Evolutionary conservation across 768 basidiomycete genomes (phyloP), one percentile per base, ranked within the genome.

Genomic region (Auricularia heimuer): DNA sequence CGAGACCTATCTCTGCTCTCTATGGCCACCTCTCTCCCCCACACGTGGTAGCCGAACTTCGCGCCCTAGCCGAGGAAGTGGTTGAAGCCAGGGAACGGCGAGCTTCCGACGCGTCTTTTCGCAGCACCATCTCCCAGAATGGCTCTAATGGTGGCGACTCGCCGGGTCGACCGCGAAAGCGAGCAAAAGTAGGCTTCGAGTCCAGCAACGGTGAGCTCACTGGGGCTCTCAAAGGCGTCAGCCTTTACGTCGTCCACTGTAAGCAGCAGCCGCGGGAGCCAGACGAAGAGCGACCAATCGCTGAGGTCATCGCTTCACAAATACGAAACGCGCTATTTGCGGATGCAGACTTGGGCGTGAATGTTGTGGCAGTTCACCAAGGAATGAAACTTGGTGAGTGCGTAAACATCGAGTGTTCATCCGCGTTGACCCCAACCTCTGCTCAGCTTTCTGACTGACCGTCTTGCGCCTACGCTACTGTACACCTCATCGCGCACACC

Each of bases 1-100:
- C 88, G 0, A 81, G 95, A 65, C 79, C 81, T 18, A 81, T 85
- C 68, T 81, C 85, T 58, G 72, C 79, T 63, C 79, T 98, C 54
- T 96, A 85, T 73, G 96, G 96, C 0, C 96, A 98, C 69, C 81
- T 98, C 12, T 88, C 81, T 39, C 94, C 96, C 0, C 85, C 85
- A 29, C 89, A 91, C 68, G 77, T 98, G 37, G 82, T 82, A 2
- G 81, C 84, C 63, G 96, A 98, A 76, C 80, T 98, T 64, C 70
- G 79, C 7, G 75, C 76, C 1, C 83, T 96, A 60, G 90, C 92
- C 3, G 76, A 75, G 11, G 86, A 92, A 71, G 86, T 94, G 29
- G 79, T 82, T 33, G 79, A 62, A 11, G 47, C 47, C 10, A 51
- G 18, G 16, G 18, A 51, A 18, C 14, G 47, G 6, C 47, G 47